Base-by-base conservation (phyloP, 2,329 filamentous ascomycete species). In the Neopestalotiopsis clavispora region DNA sequence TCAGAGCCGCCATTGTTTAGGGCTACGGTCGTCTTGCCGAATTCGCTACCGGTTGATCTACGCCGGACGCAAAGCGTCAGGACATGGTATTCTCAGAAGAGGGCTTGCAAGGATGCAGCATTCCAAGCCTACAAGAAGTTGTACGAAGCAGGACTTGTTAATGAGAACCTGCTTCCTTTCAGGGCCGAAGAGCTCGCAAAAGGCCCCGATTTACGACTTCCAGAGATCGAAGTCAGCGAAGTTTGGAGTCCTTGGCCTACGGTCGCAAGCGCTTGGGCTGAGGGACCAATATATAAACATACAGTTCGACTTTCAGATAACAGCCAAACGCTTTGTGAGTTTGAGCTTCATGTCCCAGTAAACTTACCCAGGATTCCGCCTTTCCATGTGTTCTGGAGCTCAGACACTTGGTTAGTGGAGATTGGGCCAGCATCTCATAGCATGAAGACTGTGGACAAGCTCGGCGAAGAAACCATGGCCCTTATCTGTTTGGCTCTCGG, bases 81-180 rank as follows among this genome's bases (percentile, higher is more conserved):
- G 45, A 71, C 78, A n/a, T 98, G 94, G 94, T 79, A 73, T 12
- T 92, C 90, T 0, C 91, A 96, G 74, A 87, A 85, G 68, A 90
- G 89, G 72, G 94, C 94, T 0, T 90, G 85, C 72, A 94, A 92
- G 75, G 95, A 98, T 78, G 94, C 92, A 1, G 92, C 94, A 0
- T 96, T 97, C 70, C 88, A 93, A 75, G 93, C 94, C 1, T 97
- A 95, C 75, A 80, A 88, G 28, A 84, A 84, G 4, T 83, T 98
- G 0, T 90, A 95, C 75, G 74, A 87, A 7, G 91, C 87, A 32
- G 91, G 92, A 0, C 82, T 98, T 4, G 80, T 98, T 1, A 94
- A 93, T 70, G 88, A 97, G 14, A 86, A 97, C 73, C 80, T 98
- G 0, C 83, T 97, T 56, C 95, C 95, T 9, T 81, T 86, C 14